Conservation (phyloP, 2,329 filamentous ascomycete genomes). For the Calonectria pauciramosa region DNA sequence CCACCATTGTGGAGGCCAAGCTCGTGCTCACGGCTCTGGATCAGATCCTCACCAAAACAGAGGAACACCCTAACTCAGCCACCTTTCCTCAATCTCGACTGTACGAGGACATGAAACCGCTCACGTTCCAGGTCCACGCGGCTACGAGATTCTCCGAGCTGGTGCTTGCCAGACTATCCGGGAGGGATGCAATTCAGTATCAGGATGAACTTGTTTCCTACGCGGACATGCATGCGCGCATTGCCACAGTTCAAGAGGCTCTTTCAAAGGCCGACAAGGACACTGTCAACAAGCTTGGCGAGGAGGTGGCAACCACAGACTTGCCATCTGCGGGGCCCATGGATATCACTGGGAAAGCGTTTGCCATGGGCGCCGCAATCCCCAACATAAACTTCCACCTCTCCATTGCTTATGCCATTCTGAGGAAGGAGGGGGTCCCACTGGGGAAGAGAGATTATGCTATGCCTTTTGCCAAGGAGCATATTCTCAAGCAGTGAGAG, state of each 20-base stretch:
- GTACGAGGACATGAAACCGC: slow-evolving; percentile 54
- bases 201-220: slow-evolving; percentile 46
- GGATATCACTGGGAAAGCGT: slow-evolving; percentile 50
- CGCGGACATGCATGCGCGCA: slow-evolving; percentile 48
- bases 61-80: slow-evolving; percentile 47
- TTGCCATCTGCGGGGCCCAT: slow-evolving; percentile 37
- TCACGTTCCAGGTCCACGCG: slow-evolving; percentile 53
- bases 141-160: slow-evolving; percentile 43
- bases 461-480: neutral
- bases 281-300: slow-evolving; percentile 46
- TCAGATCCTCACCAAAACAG: slow-evolving; percentile 48
- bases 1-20: slow-evolving; percentile 46
- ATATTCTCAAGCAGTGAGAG: neutral
- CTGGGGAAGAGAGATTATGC: slow-evolving; percentile 69
- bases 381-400: slow-evolving; percentile 75
- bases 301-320: slow-evolving; percentile 39
- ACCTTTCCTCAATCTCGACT: slow-evolving; percentile 48
- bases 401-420: slow-evolving; percentile 68
- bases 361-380: slow-evolving; percentile 60
- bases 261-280: slow-evolving; percentile 49
- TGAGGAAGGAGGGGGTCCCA: slow-evolving; percentile 70
- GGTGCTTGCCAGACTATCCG: slow-evolving; percentile 47
- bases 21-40: slow-evolving; percentile 43
- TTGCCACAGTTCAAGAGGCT: slow-evolving; percentile 41
- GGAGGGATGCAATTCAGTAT: slow-evolving; percentile 38